Evolutionary conservation across 164 flowering plant species (phyloP), one percentile per base, ranked within the genome.

Genomic region (Magnolia officinalis): DNA sequence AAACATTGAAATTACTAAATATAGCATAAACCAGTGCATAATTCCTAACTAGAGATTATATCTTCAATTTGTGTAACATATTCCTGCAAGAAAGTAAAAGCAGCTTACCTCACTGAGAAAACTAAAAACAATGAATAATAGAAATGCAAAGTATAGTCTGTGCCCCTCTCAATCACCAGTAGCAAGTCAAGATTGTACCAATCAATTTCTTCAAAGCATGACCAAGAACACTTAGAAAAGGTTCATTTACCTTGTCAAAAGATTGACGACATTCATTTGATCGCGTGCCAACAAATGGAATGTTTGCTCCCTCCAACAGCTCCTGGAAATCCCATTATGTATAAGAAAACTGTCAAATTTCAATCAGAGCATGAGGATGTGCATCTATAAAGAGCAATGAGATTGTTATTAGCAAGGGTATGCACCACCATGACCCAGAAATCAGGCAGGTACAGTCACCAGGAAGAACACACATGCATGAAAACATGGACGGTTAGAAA

Each of bases 211-310:
- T 37, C 45, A 4, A 37, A 37, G 45, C 45, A 37, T 37, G 45
- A 37, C 45, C 45, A 37, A 37, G 45, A 37, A 37, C 45, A 37
- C 45, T 37, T 37, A 18, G 71, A 8, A 67, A 19, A 37, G 20
- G 49, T 67, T 31, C 63, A 61, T 69, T 78, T 82, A 93, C 98
- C 90, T 94, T 94, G 84, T 92, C 97, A 89, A 94, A 94, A 77
- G 97, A 94, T 80, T 70, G 84, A 49, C 85, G 87, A 77, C 96
- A 94, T 82, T 89, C 95, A 64, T 74, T 82, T 69, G 98, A 88
- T 75, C 82, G 80, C 72, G 98, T 92, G 65, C 96, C 98, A 75
- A 94, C 91, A 88, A 90, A 94, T 50, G 98, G 98, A 84, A 94
- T 74, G 51, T 85, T 82, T 45, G 89, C 83, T 78, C 79, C 85